Base-by-base conservation (phyloP, 495 filamentous ascomycete genomes). In the Sordaria brevicollis region DNA sequence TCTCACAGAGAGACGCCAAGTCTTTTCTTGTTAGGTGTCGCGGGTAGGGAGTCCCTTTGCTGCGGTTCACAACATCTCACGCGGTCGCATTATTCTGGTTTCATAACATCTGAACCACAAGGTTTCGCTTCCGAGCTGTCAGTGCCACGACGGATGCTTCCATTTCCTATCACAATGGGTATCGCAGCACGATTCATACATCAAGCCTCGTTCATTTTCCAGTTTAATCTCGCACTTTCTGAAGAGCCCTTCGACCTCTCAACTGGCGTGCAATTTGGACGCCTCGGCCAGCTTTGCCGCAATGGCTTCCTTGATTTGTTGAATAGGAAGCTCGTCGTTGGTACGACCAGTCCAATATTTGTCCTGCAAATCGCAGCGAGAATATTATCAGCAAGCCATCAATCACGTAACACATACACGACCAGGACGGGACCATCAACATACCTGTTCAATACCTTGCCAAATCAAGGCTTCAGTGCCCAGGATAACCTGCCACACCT, bases 381-480 rank as follows among this genome's bases (percentile, higher is more conserved):
- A n/a, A n/a, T n/a, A n/a, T n/a, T n/a, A 17, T 29, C 21, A 57
- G 34, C 37, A 65, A 25, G 13, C 67, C 33, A 19, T 10, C 31
- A 34, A 36, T 4, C 34, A 17, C 2, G 19, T 29, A 13, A n/a
- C 37, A 41, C 3, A 8, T 25, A 7, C 13, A 21, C 6, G 11
- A 4, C 65, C 15, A 65, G 17, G 6, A 15, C 31, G 41, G 66
- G 68, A 5, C 19, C 35, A 66, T 66, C 65, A 35, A 72, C 72
- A 70, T 68, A 74, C 76, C 80, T 92, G 89, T 74, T 92, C 90
- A 68, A 92, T 79, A 8, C 90, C 90, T 78, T 93, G 91, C 83
- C 87, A 91, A 76, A 92, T 89, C 80, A 93, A 79, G 1, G 90
- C 88, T 79, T 92, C 90, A 0, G 87, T 89, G 0, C 90, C 90